These are phyloP conservation scores for Pyrrhoderma lamaoense DNA, from an alignment of 1,284 basidiomycete genomes.

Conservation along the genomic window DNA sequence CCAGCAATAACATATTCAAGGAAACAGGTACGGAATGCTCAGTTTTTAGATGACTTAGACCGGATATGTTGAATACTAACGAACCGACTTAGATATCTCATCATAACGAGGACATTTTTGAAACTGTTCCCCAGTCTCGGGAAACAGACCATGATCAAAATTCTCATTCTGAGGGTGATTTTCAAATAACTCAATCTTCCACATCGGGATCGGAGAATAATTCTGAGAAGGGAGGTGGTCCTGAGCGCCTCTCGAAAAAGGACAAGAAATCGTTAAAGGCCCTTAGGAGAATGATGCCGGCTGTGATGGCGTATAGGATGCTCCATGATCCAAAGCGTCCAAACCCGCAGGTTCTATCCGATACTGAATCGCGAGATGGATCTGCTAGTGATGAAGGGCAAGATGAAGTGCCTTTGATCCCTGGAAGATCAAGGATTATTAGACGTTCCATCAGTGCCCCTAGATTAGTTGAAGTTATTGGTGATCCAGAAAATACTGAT, in stretches of 20 bases:
- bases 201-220: background rate
- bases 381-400: slow-evolving; percentile 13
- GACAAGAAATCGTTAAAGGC: slow-evolving; percentile 27
- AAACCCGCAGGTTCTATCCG: background rate
- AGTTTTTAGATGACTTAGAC: too few relatives aligned
- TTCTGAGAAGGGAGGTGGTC: slow-evolving; percentile 17
- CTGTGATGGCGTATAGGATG: slow-evolving; percentile 33
- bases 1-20: slow-evolving; percentile 6
- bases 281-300: slow-evolving; percentile 39
- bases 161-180: too few relatives aligned
- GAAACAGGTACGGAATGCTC: background rate
- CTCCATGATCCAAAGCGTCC: slow-evolving; percentile 1
- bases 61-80: background rate
- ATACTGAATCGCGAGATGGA: slow-evolving; percentile 17
- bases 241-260: slow-evolving; percentile 6
- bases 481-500: background rate
- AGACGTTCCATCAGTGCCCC: slow-evolving; percentile 26
- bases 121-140: background rate
- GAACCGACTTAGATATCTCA: too few relatives aligned
- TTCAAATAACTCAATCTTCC: background rate
- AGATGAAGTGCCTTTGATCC: slow-evolving; percentile 26
- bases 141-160: background rate
- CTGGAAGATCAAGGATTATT: slow-evolving; percentile 38
- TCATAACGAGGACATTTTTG: too few relatives aligned
- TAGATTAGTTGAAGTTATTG: background rate